Evolutionary conservation across 2,329 filamentous ascomycete genomes (phyloP), one percentile per base, ranked within the genome.

Genomic region (Trichoderma citrinoviride): DNA sequence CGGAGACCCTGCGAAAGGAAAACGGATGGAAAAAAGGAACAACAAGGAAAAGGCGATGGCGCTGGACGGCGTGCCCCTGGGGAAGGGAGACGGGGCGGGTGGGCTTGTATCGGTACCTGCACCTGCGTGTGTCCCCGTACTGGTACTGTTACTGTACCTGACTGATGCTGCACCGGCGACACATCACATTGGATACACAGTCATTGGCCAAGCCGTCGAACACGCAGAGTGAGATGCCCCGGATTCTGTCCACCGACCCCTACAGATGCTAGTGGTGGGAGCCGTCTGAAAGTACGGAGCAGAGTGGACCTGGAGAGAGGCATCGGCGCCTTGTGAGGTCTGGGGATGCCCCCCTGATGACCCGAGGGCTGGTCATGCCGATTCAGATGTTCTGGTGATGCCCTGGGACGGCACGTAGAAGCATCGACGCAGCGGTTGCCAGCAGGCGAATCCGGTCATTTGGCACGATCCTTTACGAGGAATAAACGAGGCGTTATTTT

Each of bases 271-370:
- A 50, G 57, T 14, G 33, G 33, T 37, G 33, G 33, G 14, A 37
- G 41, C 44, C 25, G 40, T 41, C 47, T 25, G n/a, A 43, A 17
- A 56, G 25, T 33, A 27, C 37, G 33, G 21, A 61, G 25, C 25
- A 49, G 19, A 47, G 57, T 61, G 57, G 33, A 37, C 33, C 33
- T 37, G 33, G 57, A 61, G 57, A 52, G 57, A 27, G 25, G 27
- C 46, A 61, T 47, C 56, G 23, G 44, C 40, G 37, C 43, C 33
- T 37, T 14, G 33, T 14, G 33, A 37, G 33, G 3, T 57, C 54
- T 57, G 56, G 56, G 56, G 52, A 54, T 54, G 33, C 52, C 52
- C 33, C 33, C 52, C 52, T 54, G 52, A 54, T 54, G 52, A 54
- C 52, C 52, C 40, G 52, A n/a, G n/a, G 21, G 52, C 33, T 41